Conservation (phyloP, 2,329 filamentous ascomycete genomes). For the Teratosphaeria gauchensis region DNA sequence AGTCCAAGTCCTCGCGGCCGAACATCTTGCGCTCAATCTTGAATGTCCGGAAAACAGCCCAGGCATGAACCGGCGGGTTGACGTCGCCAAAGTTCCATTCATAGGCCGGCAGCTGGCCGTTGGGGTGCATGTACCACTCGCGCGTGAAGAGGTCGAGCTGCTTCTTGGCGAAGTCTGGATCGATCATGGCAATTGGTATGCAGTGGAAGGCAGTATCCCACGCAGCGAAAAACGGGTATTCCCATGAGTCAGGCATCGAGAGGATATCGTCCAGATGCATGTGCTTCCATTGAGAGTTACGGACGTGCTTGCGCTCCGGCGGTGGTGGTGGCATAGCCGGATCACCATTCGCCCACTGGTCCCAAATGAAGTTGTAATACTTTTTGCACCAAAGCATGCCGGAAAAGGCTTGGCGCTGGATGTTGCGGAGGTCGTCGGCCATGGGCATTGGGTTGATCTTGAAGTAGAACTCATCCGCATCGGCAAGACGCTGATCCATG, state of each 20-base stretch:
- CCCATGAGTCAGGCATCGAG: constrained; percentile 98
- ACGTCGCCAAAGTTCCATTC: constrained; percentile 99
- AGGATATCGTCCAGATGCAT: constrained; percentile 90
- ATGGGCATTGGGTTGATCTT: constrained; percentile 87
- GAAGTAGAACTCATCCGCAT: constrained; percentile 94
- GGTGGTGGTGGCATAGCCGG: constrained; percentile 81
- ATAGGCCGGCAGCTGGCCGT: constrained; percentile 84
- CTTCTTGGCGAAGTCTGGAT: constrained; percentile 96
- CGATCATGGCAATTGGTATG: constrained; percentile 91
- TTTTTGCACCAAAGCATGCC: constrained; percentile 99
- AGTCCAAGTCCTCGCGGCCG: constrained; percentile 86
- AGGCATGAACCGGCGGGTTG: constrained; percentile 92
- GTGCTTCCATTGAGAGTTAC: constrained; percentile 88
- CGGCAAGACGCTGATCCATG: constrained; percentile 74
- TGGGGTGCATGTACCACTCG: constrained; percentile 98
- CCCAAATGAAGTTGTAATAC: constrained; percentile 93
- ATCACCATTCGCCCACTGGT: constrained; percentile 94
- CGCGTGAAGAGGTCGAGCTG: constrained; percentile 91
- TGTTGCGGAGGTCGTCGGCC: constrained; percentile 85
- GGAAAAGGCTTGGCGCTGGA: constrained; percentile 86
- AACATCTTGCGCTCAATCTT: constrained; percentile 98
- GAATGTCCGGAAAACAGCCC: constrained; percentile 91
- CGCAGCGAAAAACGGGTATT: constrained; percentile 94
- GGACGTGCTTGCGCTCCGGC: constrained; percentile 63
- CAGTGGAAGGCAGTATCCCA: constrained; percentile 98